Percentiles rank a stretch among this genome's conserved stretches.
phyloP scores from a whole-genome alignment of 805 yeast species.

The Cyberlindnera americana region DNA sequence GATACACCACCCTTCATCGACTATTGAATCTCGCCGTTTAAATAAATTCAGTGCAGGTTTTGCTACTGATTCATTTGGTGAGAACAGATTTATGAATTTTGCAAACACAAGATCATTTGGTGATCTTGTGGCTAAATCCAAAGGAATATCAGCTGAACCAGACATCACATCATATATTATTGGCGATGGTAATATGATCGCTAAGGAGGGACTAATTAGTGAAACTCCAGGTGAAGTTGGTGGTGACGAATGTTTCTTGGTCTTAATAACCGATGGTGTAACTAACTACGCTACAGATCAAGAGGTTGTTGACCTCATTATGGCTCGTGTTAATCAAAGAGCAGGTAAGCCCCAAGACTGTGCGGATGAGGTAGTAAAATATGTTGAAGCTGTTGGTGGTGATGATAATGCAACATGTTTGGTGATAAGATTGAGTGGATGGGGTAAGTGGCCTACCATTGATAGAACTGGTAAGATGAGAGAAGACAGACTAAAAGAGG shows the following conservation, averaged over 20 bases:
- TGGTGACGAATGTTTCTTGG: constrained; percentile 85
- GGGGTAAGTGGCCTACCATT: constrained; percentile 89
- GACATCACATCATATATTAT: constrained; percentile 68
- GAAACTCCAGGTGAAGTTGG: constrained; percentile 41
- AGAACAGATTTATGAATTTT: constrained; percentile 70
- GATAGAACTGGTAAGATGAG: constrained; percentile 84
- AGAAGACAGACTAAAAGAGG: constrained; percentile 61
- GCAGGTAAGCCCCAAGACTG: constrained; percentile 66
- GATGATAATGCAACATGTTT: constrained; percentile 95
- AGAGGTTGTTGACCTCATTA: constrained; percentile 84
- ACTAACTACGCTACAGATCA: constrained; percentile 80
- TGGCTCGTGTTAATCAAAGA: constrained; percentile 57
- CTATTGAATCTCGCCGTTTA: constrained; percentile 70
- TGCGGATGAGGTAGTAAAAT: constrained; percentile 80
- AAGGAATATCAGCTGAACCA: constrained; percentile 91
- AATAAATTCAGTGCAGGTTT: constrained; percentile 59
- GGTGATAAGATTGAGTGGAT: constrained; percentile 74
- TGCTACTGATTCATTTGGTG: constrained; percentile 89
- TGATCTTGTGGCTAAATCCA: constrained; percentile 71
- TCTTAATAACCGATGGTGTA: constrained; percentile 83
- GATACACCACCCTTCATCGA: constrained; percentile 84
- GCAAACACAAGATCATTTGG: constrained; percentile 97
- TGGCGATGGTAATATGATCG: constrained; percentile 52
- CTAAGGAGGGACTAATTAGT: constrained; percentile 15
- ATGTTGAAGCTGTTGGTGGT: constrained; percentile 82